Evolutionary conservation across 1,284 basidiomycete species (phyloP), one percentile per base, ranked within the genome.

Genomic region (Volvariella surrecta): DNA sequence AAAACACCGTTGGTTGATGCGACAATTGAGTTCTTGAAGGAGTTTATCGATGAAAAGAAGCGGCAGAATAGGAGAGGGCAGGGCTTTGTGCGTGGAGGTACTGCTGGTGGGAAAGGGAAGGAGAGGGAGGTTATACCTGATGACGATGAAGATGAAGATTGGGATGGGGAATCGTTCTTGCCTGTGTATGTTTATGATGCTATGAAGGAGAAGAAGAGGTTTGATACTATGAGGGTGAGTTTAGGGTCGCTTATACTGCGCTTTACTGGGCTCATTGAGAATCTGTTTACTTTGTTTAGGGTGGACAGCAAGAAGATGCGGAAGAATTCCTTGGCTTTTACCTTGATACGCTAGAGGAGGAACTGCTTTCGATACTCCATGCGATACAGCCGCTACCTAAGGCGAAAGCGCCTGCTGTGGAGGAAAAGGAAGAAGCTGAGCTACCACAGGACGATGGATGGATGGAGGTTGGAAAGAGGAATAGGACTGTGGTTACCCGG

Each of bases 321-420:
- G 94, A 99, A 62, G 95, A 99, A 64, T 99, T 97, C 64, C 72
- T 98, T n/a, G 94, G 95, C 7, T 96, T 97, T 67, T 94, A 92
- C 67, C 71, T 98, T 37, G 93, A 97, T 59, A 91, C 92, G 0
- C 69, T 99, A 2, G 93, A 97, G 61, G 95, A 99, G 57, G 95
- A 99, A 64, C 63, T 98, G 11, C 65, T 91, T 3, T 71, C 73
- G 1, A 68, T 94, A 3, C 65, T 79, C 35, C 63, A 75, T 21
- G 66, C 73, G 0, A 52, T 81, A 7, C 60, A 58, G 39, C 65
- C 70, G 1, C 48, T 58, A n/a, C 32, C 49, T 18, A 60, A 61
- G 16, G 49, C 39, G 3, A 44, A 55, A 47, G 49, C 59, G 39
- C 45, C 59, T 8, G 46, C 57, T 9, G 63, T 66, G 0, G 72